These are phyloP conservation scores for Amanita muscaria DNA, from an alignment of 768 basidiomycete genomes.

Conservation along the genomic window DNA sequence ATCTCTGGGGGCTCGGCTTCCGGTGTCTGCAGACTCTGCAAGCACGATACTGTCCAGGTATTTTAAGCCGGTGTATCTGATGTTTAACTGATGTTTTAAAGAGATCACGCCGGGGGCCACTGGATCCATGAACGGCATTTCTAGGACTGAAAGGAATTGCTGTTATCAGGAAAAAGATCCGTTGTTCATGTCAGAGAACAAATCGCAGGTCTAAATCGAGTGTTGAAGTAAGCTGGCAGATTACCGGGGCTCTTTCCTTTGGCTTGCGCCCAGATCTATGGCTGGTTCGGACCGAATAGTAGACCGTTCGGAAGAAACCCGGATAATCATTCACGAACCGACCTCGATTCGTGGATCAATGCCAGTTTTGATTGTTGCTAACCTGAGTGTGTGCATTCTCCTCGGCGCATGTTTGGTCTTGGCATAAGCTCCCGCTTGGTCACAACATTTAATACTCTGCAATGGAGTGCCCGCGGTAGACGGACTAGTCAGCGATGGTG, in stretches of 20 bases:
- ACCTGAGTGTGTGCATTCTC: no score
- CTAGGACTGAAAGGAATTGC: slow-evolving; percentile 50
- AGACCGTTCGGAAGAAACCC: no score
- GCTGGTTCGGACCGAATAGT: no score
- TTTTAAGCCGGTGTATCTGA: slow-evolving; percentile 52
- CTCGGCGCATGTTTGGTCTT: no score
- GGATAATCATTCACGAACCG: no score
- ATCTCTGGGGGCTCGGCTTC: slow-evolving; percentile 43
- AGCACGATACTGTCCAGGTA: slow-evolving; percentile 53
- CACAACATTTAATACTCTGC: no score
- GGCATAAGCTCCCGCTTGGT: no score
- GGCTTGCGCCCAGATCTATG: no score
- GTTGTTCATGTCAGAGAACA: slow-evolving; percentile 60
- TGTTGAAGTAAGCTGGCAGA: slow-evolving; percentile 45
- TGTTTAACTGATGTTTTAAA: no score
- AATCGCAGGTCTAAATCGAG: slow-evolving; percentile 41
- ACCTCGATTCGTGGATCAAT: no score
- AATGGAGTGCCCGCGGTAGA: slow-evolving; percentile 45
- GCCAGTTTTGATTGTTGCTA: no score
- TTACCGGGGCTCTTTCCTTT: no score
- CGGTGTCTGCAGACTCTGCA: slow-evolving; percentile 24
- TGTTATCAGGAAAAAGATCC: slow-evolving; percentile 70
- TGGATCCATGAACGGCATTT: slow-evolving; percentile 42
- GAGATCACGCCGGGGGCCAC: slow-evolving; percentile 45
- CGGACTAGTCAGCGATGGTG: slow-evolving; percentile 55